Conservation (phyloP, 208 protist genomes). For the Borovskyia barvae region DNA sequence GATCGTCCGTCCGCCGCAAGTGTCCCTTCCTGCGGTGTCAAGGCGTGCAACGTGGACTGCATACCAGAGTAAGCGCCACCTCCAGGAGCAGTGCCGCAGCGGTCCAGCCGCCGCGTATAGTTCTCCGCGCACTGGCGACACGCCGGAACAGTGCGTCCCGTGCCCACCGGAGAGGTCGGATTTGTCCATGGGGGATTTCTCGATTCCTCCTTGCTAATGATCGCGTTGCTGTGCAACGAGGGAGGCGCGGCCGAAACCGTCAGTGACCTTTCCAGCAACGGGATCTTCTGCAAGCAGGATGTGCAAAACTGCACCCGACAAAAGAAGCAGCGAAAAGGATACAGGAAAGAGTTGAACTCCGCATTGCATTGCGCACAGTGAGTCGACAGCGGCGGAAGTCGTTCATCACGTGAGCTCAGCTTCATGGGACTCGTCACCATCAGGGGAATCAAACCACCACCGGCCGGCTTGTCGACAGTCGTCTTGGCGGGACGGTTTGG, state of each 20-base stretch:
- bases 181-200: too few relatives aligned
- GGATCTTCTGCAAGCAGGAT: slow-evolving; percentile 42
- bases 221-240: background rate
- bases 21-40: background rate
- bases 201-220: too few relatives aligned
- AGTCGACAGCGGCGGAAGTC: slow-evolving; percentile 27
- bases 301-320: slow-evolving; percentile 64
- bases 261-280: slow-evolving; percentile 2
- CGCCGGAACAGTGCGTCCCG: slow-evolving; percentile 20
- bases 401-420: slow-evolving; percentile 29
- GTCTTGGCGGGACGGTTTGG: too few relatives aligned
- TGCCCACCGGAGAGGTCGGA: slow-evolving; percentile 9
- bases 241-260: background rate
- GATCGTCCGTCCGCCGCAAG: too few relatives aligned
- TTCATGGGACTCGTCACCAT: background rate
- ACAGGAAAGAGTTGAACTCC: slow-evolving; percentile 61
- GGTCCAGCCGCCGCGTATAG: slow-evolving; percentile 36
- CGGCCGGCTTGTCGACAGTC: too few relatives aligned
- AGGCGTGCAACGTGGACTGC: slow-evolving; percentile 12
- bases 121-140: slow-evolving; percentile 72
- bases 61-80: slow-evolving; percentile 24
- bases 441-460: too few relatives aligned
- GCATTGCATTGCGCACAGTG: slow-evolving; percentile 57
- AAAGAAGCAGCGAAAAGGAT: slow-evolving; percentile 67
- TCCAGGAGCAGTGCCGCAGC: slow-evolving; percentile 24